phyloP scores from a whole-genome alignment of 1,139 yeast genomes.

The Zygosaccharomyces sapae region DNA sequence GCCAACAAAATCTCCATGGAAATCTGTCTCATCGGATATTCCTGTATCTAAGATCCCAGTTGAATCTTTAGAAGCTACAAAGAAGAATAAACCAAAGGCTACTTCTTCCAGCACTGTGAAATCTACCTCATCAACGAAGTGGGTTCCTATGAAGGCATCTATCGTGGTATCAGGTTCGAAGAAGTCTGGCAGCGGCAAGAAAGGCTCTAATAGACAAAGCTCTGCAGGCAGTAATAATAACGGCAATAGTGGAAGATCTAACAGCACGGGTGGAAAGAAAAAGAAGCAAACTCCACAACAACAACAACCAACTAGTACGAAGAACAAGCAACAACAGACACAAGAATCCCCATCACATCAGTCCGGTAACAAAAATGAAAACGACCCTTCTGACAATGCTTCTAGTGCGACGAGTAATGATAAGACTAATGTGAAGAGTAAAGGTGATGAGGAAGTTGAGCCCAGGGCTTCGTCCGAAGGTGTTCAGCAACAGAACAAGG shows the following conservation, averaged over 20 bases:
- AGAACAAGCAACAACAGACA: constrained; percentile 8
- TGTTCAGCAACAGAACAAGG: constrained; percentile 12
- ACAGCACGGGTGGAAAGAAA: constrained; percentile 11
- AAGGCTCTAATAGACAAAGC: constrained; percentile 18
- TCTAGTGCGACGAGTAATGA: background rate
- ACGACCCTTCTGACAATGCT: constrained; percentile 1
- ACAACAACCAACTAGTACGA: constrained; percentile 8
- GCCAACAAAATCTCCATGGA: constrained; percentile 72
- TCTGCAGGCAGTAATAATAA: constrained; percentile 14
- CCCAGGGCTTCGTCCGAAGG: constrained; percentile 1
- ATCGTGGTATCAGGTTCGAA: constrained; percentile 48
- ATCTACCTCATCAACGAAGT: constrained; percentile 69
- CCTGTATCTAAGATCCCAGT: constrained; percentile 37
- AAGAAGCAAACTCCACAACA: constrained; percentile 10
- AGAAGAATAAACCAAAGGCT: constrained; percentile 31
- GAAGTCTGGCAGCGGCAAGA: constrained; percentile 25
- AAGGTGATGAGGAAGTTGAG: background rate
- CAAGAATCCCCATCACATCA: background rate
- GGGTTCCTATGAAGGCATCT: constrained; percentile 84
- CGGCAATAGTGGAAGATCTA: constrained; percentile 10
- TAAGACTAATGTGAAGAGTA: background rate
- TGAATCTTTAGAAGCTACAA: constrained; percentile 42
- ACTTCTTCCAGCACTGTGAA: constrained; percentile 40
- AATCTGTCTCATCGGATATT: constrained; percentile 36
- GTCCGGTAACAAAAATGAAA: constrained; percentile 3